Percentiles rank a stretch among this genome's conserved stretches.
phyloP scores from a whole-genome alignment of 139 green algal genomes.

The Penium margaritaceum region DNA sequence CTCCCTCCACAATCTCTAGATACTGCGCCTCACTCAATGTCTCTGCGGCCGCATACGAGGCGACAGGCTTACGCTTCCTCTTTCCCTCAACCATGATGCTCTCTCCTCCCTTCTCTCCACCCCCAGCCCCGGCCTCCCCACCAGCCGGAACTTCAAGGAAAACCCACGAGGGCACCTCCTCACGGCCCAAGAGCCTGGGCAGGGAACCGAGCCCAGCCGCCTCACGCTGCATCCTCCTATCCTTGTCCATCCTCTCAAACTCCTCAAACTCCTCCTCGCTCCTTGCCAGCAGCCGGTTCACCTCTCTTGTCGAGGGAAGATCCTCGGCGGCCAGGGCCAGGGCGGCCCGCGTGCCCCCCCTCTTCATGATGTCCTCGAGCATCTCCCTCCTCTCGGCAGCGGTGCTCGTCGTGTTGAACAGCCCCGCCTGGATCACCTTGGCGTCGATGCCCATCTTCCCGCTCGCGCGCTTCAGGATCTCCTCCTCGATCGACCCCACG shows the following conservation, averaged over 20 bases:
- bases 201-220: background rate
- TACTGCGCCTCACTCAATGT: conserved; percentile 46
- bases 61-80: conserved; percentile 40
- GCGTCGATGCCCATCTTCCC: conserved; percentile 68
- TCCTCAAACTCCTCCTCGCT: conserved; percentile 54
- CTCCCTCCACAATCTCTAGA: conserved; percentile 36
- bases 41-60: conserved; percentile 38
- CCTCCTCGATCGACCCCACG: conserved; percentile 66
- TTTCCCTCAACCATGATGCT: conserved; percentile 12
- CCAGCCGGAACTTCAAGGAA: conserved; percentile 16
- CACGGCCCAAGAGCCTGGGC: conserved; percentile 51
- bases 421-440: conserved; percentile 60
- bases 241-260: conserved; percentile 58
- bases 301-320: conserved; percentile 48
- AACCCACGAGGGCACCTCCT: conserved; percentile 58
- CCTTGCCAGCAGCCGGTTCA: conserved; percentile 60
- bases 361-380: conserved; percentile 55
- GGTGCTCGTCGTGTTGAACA: conserved; percentile 44
- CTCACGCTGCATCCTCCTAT: conserved; percentile 33
- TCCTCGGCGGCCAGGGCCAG: conserved; percentile 21
- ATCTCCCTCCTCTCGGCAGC: conserved; percentile 48
- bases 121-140: conserved; percentile 11
- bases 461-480: conserved; percentile 63
- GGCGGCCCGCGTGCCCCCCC: too few species aligned
- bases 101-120: background rate